Evolutionary conservation across 345 rosid genomes (phyloP), one percentile per base, ranked within the genome.

Genomic region (Chamaenerion angustifolium): DNA sequence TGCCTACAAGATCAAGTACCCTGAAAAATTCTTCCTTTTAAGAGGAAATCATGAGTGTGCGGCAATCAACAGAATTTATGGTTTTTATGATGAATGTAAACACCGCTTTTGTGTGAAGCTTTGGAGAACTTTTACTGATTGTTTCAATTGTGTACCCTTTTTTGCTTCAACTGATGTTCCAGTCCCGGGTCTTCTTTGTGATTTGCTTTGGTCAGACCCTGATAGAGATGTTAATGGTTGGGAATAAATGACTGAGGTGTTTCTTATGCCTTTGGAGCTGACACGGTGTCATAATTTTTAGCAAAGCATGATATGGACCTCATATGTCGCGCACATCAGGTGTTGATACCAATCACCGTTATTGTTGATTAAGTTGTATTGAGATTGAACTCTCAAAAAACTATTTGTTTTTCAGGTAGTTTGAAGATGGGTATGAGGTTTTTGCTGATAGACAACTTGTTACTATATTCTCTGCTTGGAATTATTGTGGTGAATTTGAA

Each of bases 281-380:
- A 88, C 61, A 80, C 62, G 65, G 97, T 88, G 52, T 67, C 83
- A 10, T 93, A 85, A 49, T 77, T 89, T 69, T 70, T 89, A 15
- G 43, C 70, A 10, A 79, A 74, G 55, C 93, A 82, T 68, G 89
- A 85, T 67, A 48, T 89, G 53, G 97, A 89, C 62, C 95, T 89
- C 66, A 85, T 89, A 41, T 85, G 97, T 12, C 97, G 97, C 51
- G 97, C 94, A 17, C 95, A 89, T 71, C 97, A 89, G 97, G 97
- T 85, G 42, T 43, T n/a, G 56, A 45, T 46, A 42, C 18, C 56
- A 49, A 23, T 2, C 13, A 23, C 35, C 17, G 9, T 54, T 55
- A 35, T 42, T 9, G 21, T 16, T 40, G 51, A 6, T 31, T 4
- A 12, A 8, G 7, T n/a, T n/a, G 18, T 51, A 40, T n/a, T 12